Conservation (phyloP, 805 yeast species). For the Saturnispora sanitii region DNA sequence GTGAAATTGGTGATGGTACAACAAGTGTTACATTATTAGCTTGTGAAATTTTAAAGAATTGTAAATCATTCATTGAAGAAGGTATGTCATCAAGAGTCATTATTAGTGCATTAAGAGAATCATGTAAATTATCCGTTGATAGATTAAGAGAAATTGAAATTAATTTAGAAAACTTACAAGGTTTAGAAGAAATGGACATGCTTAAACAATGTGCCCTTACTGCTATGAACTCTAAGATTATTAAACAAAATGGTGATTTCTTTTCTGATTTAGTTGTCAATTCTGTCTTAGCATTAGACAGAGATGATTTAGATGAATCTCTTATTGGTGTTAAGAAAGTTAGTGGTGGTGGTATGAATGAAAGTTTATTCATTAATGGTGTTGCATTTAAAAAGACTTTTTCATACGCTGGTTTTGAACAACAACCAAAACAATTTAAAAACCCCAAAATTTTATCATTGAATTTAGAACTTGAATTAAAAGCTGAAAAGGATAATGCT, state of each 20-base stretch:
- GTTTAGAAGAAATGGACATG: slow-evolving; percentile 54
- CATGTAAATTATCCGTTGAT: slow-evolving; percentile 65
- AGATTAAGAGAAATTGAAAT: slow-evolving; percentile 69
- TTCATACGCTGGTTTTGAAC: slow-evolving; percentile 97
- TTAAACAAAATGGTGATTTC: slow-evolving; percentile 76
- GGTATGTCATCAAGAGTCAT: slow-evolving; percentile 89
- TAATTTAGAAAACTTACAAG: slow-evolving; percentile 41
- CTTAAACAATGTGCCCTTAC: slow-evolving; percentile 91
- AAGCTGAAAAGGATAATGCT: slow-evolving; percentile 98
- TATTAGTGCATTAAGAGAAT: slow-evolving; percentile 77
- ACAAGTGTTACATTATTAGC: slow-evolving; percentile 89
- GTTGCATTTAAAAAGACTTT: slow-evolving; percentile 97
- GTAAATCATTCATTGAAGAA: slow-evolving; percentile 86
- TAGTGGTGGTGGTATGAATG: slow-evolving; percentile 95
- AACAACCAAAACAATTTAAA: slow-evolving; percentile 80
- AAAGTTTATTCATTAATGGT: slow-evolving; percentile 79
- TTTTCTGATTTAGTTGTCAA: slow-evolving; percentile 96
- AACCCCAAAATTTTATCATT: slow-evolving; percentile 77
- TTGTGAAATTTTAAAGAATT: slow-evolving; percentile 83
- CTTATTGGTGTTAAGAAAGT: slow-evolving; percentile 91
- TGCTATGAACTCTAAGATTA: slow-evolving; percentile 93
- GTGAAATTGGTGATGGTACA: slow-evolving; percentile 98
- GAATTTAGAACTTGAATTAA: slow-evolving; percentile 90
- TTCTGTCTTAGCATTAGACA: slow-evolving; percentile 83
- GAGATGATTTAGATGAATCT: slow-evolving; percentile 74